Evolutionary conservation across 1,284 basidiomycete genomes (phyloP).

Genomic region (Moesziomyces sp.): DNA sequence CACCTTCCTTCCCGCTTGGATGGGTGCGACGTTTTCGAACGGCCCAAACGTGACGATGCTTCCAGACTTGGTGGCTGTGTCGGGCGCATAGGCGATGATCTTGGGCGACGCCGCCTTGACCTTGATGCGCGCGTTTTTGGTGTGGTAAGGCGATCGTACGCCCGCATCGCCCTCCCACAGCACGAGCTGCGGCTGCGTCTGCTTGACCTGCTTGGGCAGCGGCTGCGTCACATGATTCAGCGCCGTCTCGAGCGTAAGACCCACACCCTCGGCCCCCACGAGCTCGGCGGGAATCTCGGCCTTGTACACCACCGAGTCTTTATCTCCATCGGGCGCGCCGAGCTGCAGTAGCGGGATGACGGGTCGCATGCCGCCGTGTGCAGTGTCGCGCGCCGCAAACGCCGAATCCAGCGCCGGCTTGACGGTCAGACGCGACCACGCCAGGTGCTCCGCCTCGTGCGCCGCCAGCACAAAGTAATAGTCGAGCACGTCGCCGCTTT

Average conservation of each 20-base stretch:
- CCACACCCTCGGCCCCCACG: slow-evolving; percentile 2
- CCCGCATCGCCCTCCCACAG: slow-evolving; percentile 80
- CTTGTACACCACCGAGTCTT: slow-evolving; percentile 14
- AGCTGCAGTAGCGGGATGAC: slow-evolving; percentile 8
- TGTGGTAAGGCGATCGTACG: slow-evolving; percentile 83
- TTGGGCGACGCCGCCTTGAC: slow-evolving; percentile 67
- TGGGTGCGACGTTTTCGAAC: slow-evolving; percentile 76
- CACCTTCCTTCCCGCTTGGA: slow-evolving; percentile 68
- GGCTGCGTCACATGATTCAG: slow-evolving; percentile 81
- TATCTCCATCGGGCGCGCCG: slow-evolving; percentile 13
- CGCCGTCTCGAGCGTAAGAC: slow-evolving; percentile 70
- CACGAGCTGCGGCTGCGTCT: slow-evolving; percentile 82
- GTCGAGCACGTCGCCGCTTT: slow-evolving; percentile 32
- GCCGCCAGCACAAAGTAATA: slow-evolving; percentile 42
- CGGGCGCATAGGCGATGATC: slow-evolving; percentile 64
- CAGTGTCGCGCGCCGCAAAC: slow-evolving; percentile 8
- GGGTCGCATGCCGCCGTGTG: slow-evolving; percentile 25
- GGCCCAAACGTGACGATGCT: slow-evolving; percentile 88
- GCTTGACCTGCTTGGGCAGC: slow-evolving; percentile 78
- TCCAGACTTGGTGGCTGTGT: slow-evolving; percentile 78
- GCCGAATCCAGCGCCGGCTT: slow-evolving; percentile 28
- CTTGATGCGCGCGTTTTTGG: slow-evolving; percentile 84
- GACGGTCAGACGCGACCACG: slow-evolving; percentile 30
- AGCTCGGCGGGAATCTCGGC: slow-evolving; percentile 19
- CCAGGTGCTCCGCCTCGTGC: slow-evolving; percentile 33